Percentiles rank a stretch among this genome's conserved stretches.
phyloP scores from a whole-genome alignment of 768 basidiomycete genomes.

The Termitomyces sp. region DNA sequence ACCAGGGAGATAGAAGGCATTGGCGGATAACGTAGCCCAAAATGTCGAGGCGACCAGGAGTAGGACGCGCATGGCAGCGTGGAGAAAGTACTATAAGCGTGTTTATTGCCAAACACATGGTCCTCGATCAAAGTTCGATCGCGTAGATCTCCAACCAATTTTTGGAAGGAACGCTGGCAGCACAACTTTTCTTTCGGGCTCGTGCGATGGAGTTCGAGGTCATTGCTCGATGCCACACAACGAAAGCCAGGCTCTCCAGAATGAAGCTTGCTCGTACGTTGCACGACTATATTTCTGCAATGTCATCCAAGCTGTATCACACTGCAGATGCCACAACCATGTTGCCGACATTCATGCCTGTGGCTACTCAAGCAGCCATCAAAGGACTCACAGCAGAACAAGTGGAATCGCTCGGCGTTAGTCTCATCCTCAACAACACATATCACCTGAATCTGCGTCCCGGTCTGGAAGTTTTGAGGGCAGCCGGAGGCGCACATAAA shows the following conservation, averaged over 20 bases:
- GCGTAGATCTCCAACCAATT: background rate
- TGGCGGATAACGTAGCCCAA: conserved; percentile 18
- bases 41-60: conserved; percentile 14
- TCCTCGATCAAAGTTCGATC: conserved; percentile 4
- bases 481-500: conserved; percentile 80
- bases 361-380: conserved; percentile 88
- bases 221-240: conserved; percentile 75
- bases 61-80: conserved; percentile 18
- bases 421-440: conserved; percentile 84
- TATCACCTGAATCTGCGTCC: conserved; percentile 88
- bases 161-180: conserved; percentile 9
- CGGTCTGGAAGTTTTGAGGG: conserved; percentile 64
- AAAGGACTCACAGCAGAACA: conserved; percentile 88
- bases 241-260: conserved; percentile 75
- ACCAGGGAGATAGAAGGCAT: conserved; percentile 89
- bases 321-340: conserved; percentile 68
- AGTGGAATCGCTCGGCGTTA: conserved; percentile 74
- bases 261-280: conserved; percentile 77
- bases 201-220: conserved; percentile 74
- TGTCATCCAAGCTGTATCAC: background rate
- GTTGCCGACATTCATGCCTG: conserved; percentile 91
- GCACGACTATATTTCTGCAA: background rate
- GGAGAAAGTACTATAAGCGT: background rate
- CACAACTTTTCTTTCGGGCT: conserved; percentile 9
- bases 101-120: conserved; percentile 1